Conservation (phyloP, 2,329 filamentous ascomycete species). For the Calonectria pteridis region DNA sequence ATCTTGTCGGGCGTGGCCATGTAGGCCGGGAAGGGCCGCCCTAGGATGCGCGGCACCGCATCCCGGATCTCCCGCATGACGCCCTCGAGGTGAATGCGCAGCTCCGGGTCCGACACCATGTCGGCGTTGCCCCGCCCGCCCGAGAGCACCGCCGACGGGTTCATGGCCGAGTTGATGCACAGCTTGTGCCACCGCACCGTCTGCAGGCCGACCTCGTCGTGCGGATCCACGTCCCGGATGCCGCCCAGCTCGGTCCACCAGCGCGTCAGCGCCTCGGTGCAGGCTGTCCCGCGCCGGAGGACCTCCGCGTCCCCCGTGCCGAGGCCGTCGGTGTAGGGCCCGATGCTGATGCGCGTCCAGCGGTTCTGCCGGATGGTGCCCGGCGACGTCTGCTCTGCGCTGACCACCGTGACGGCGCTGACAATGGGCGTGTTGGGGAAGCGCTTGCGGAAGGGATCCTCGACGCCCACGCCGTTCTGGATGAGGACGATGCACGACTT, state of each 20-base stretch:
- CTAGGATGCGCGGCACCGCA: constrained; percentile 73
- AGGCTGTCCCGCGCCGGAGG: constrained; percentile 51
- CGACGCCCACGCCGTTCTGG: constrained; percentile 79
- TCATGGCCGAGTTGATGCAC: constrained; percentile 82
- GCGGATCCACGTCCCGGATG: constrained; percentile 74
- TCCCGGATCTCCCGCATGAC: constrained; percentile 79
- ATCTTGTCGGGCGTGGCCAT: constrained; percentile 75
- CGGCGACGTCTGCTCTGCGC: constrained; percentile 73
- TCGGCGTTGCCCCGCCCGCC: constrained; percentile 74
- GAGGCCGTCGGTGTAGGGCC: constrained; percentile 70
- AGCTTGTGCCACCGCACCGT: constrained; percentile 82
- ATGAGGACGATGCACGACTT: constrained; percentile 73
- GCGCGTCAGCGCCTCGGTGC: constrained; percentile 63
- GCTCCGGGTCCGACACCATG: constrained; percentile 74
- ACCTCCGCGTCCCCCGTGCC: constrained; percentile 51
- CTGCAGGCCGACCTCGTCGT: constrained; percentile 75
- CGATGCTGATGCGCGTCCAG: constrained; percentile 79
- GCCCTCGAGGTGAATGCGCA: constrained; percentile 71
- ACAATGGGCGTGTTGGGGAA: constrained; percentile 73
- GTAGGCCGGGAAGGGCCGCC: constrained; percentile 66
- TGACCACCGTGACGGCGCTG: constrained; percentile 77
- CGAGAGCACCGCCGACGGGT: constrained; percentile 77
- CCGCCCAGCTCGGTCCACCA: constrained; percentile 68
- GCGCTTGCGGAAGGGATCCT: constrained; percentile 72
- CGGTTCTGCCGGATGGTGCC: constrained; percentile 77